These are phyloP conservation scores for Cornus kousa DNA, from an alignment of 148 eudicot genomes.

Conservation along the genomic window DNA sequence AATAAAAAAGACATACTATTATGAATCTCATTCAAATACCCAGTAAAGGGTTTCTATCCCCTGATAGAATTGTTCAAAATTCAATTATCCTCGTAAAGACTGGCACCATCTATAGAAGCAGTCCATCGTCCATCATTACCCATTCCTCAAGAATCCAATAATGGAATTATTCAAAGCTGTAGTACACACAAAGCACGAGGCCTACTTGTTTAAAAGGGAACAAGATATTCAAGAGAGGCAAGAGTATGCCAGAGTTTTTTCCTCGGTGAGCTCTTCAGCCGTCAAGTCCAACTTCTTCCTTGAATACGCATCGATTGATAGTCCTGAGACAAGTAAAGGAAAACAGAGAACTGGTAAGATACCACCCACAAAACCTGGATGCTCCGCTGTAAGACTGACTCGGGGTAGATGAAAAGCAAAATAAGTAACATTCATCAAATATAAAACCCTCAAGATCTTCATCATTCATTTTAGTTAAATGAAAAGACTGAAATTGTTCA, in stretches of 20 bases:
- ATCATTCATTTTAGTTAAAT: too few species aligned
- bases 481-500: not conserved
- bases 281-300: slow-evolving; percentile 95
- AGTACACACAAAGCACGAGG: slow-evolving; percentile 20
- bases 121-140: slow-evolving; percentile 22
- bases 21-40: not conserved
- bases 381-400: too few species aligned
- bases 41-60: not conserved
- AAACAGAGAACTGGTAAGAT: slow-evolving; percentile 4
- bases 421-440: too few species aligned
- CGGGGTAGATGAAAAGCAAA: too few species aligned
- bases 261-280: slow-evolving; percentile 86
- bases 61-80: not conserved
- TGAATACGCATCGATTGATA: slow-evolving; percentile 76
- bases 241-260: slow-evolving; percentile 86
- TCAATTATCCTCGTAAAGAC: not conserved
- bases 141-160: slow-evolving; percentile 22
- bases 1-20: too few species aligned
- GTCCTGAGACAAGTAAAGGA: slow-evolving; percentile 39
- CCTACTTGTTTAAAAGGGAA: not conserved
- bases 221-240: slow-evolving; percentile 51
- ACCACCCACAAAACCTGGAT: too few species aligned
- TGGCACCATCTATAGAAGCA: slow-evolving; percentile 14
- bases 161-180: slow-evolving; percentile 59
- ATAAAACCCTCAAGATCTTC: too few species aligned